Evolutionary conservation across 208 protist species (phyloP).

Genomic region (Lotmaria passim): DNA sequence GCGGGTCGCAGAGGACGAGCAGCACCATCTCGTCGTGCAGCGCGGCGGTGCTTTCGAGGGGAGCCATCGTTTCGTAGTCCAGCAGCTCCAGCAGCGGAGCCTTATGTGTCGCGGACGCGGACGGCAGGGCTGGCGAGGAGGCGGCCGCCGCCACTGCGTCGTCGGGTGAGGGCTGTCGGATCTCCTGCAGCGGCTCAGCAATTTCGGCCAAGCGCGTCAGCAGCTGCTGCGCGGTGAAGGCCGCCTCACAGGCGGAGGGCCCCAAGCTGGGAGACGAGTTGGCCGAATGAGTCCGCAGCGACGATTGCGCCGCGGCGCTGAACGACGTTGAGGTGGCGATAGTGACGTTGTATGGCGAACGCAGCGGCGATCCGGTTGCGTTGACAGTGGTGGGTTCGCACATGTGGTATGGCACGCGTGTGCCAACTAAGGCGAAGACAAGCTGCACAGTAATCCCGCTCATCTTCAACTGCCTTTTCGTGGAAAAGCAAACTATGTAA

Average conservation of each 20-base stretch:
- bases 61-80: conserved; percentile 20
- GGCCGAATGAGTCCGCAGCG: conserved; percentile 17
- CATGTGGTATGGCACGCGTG: conserved; percentile 34
- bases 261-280: conserved; percentile 14
- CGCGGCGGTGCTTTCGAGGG: conserved; percentile 19
- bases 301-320: conserved; percentile 9
- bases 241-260: neutral
- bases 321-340: conserved; percentile 6
- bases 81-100: conserved; percentile 24
- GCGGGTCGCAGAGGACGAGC: conserved; percentile 28
- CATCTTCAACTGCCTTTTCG: conserved; percentile 22
- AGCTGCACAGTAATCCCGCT: conserved; percentile 34
- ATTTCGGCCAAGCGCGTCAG: conserved; percentile 23
- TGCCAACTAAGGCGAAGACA: conserved; percentile 38
- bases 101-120: conserved; percentile 1
- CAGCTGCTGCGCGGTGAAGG: conserved; percentile 18
- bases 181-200: neutral
- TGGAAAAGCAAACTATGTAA: too few species aligned
- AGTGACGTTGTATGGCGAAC: conserved; percentile 13
- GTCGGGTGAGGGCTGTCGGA: neutral
- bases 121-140: neutral
- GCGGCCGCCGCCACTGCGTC: neutral
- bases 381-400: neutral
- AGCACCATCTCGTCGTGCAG: conserved; percentile 27
- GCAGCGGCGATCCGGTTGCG: neutral